Evolutionary conservation across 2,329 filamentous ascomycete species (phyloP).

Genomic region (Trichoderma polysporum): DNA sequence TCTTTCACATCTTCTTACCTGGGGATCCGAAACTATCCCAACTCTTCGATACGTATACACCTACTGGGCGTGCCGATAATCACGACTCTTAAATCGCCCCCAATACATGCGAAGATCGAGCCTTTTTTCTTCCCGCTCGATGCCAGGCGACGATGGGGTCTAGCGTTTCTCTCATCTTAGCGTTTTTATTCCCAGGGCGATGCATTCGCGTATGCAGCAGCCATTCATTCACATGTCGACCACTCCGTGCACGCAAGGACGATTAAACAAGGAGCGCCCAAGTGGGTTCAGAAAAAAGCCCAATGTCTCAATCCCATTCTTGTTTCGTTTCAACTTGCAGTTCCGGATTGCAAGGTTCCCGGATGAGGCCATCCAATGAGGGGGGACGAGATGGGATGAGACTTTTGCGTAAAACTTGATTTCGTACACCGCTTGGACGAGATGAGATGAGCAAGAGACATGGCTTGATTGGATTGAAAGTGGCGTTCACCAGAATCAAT

Average conservation of each 20-base stretch:
- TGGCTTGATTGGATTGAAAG: neutral
- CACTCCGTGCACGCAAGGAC: neutral
- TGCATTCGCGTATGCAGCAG: neutral
- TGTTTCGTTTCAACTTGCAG: neutral
- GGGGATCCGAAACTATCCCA: slow-evolving; percentile 9
- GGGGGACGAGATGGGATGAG: neutral
- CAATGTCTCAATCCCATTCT: neutral
- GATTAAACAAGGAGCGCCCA: neutral
- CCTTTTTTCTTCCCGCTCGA: neutral
- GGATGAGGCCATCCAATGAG: no score
- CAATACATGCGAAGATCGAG: neutral
- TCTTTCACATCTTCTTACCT: neutral
- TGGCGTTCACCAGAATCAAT: no score
- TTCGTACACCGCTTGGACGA: neutral
- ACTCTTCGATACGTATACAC: neutral
- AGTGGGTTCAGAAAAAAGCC: neutral
- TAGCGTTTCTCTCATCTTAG: neutral
- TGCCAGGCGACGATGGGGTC: neutral
- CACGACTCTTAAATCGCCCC: neutral
- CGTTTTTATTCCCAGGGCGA: neutral
- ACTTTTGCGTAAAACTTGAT: neutral
- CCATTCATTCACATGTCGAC: neutral
- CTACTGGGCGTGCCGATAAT: slow-evolving; percentile 4
- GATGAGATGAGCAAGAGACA: neutral
- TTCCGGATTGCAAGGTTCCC: no score